Evolutionary conservation across 495 filamentous ascomycete species (phyloP).

Genomic region (Neurospora tetraspora): DNA sequence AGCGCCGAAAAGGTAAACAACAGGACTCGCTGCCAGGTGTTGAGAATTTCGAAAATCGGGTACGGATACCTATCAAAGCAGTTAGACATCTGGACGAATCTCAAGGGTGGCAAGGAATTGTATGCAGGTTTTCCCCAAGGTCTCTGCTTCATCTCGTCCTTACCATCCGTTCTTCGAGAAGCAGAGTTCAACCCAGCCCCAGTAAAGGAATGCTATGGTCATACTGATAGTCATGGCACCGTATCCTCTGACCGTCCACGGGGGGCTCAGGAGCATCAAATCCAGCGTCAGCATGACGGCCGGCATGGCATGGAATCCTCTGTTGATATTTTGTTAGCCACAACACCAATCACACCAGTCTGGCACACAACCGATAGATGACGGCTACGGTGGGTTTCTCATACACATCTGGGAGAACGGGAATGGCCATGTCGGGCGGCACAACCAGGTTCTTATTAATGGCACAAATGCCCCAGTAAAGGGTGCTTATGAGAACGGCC

Average conservation of each 20-base stretch:
- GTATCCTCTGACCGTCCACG: slow-evolving; percentile 59
- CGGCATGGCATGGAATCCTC: slow-evolving; percentile 68
- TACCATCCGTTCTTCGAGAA: slow-evolving; percentile 65
- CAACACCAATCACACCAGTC: background rate
- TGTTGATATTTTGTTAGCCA: background rate
- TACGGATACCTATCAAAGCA: slow-evolving; percentile 62
- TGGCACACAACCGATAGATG: no score
- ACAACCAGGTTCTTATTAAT: slow-evolving; percentile 51
- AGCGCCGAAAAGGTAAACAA: slow-evolving; percentile 62
- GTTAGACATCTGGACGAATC: slow-evolving; percentile 5
- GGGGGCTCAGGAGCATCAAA: slow-evolving; percentile 66
- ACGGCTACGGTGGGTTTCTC: background rate
- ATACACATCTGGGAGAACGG: slow-evolving; percentile 47
- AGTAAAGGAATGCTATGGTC: slow-evolving; percentile 63
- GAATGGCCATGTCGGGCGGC: slow-evolving; percentile 35
- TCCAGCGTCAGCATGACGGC: slow-evolving; percentile 62
- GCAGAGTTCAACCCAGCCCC: slow-evolving; percentile 82
- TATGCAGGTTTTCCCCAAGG: background rate
- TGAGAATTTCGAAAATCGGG: slow-evolving; percentile 62
- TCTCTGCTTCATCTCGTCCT: slow-evolving; percentile 8
- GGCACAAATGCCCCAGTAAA: slow-evolving; percentile 70
- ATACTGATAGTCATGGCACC: slow-evolving; percentile 53
- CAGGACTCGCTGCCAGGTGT: slow-evolving; percentile 47
- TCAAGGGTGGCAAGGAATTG: slow-evolving; percentile 1
- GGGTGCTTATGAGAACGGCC: slow-evolving; percentile 69